phyloP scores from a whole-genome alignment of 1,284 basidiomycete species.

The Trichosporon coremiiforme region DNA sequence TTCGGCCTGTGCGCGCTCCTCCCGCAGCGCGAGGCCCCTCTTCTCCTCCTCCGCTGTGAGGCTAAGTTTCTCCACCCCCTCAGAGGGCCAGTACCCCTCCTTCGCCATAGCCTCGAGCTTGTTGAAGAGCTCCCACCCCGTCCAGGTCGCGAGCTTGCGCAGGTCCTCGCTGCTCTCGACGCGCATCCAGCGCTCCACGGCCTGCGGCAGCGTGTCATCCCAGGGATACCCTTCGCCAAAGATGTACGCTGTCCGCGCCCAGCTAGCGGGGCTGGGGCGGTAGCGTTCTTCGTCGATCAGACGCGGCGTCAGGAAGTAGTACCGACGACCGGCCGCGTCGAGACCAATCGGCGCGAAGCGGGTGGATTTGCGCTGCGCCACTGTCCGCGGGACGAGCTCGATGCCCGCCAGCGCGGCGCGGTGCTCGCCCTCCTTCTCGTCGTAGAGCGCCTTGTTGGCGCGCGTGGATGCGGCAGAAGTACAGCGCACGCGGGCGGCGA shows the following conservation, averaged over 20 bases:
- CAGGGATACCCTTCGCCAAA: conserved; percentile 40
- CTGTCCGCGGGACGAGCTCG: conserved; percentile 38
- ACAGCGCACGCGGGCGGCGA: conserved; percentile 34
- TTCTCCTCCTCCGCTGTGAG: neutral
- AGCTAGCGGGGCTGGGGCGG: conserved; percentile 36
- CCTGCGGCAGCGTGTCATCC: conserved; percentile 32
- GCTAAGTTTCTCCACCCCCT: neutral
- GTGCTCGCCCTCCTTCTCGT: conserved; percentile 34
- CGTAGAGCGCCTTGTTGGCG: conserved; percentile 33
- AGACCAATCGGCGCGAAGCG: conserved; percentile 43
- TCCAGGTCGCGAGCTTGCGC: neutral
- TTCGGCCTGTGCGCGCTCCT: conserved; percentile 50
- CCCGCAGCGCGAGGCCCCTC: conserved; percentile 53
- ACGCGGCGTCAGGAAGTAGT: conserved; percentile 41
- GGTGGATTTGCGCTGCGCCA: conserved; percentile 29
- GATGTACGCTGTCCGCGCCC: conserved; percentile 47
- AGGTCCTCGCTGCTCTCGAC: conserved; percentile 35
- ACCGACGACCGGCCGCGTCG: conserved; percentile 46
- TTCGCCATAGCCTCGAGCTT: neutral
- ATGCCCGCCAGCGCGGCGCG: conserved; percentile 26
- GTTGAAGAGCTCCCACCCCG: neutral
- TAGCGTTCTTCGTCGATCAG: conserved; percentile 40
- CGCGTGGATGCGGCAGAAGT: conserved; percentile 42
- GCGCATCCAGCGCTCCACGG: conserved; percentile 46
- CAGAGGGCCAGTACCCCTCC: neutral